Evolutionary conservation across 2,329 filamentous ascomycete species (phyloP).

Genomic region (Dactylonectria macrodidyma): DNA sequence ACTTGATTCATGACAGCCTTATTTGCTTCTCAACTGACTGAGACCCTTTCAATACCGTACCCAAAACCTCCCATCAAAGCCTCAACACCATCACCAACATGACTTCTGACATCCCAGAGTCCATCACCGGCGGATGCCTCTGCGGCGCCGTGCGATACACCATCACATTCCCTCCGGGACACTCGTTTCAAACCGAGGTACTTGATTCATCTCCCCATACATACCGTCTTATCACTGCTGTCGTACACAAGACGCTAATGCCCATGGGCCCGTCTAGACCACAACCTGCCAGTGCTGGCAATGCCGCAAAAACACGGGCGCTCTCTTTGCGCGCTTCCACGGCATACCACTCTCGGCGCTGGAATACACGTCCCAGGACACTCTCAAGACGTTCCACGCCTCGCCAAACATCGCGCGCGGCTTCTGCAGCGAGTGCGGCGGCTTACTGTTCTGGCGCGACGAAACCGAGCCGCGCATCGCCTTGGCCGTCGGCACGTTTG

Average conservation of each 20-base stretch:
- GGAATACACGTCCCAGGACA: slow-evolving; percentile 51
- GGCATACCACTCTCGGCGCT: slow-evolving; percentile 54
- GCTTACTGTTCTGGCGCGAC: slow-evolving; percentile 62
- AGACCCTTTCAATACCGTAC: neutral
- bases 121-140: slow-evolving; percentile 66
- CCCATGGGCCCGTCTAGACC: slow-evolving; percentile 49
- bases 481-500: slow-evolving; percentile 61
- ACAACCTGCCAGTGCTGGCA: slow-evolving; percentile 69
- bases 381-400: slow-evolving; percentile 58
- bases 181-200: slow-evolving; percentile 59
- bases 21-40: neutral
- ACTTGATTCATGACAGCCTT: slow-evolving; percentile 14
- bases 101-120: slow-evolving; percentile 49
- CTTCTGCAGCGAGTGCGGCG: slow-evolving; percentile 66
- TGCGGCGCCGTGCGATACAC: slow-evolving; percentile 65
- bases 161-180: slow-evolving; percentile 60
- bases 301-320: slow-evolving; percentile 67
- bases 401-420: slow-evolving; percentile 58
- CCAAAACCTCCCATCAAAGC: slow-evolving; percentile 8
- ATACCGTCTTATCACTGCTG: neutral
- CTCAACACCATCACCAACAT: slow-evolving; percentile 27
- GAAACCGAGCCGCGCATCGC: slow-evolving; percentile 49
- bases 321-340: slow-evolving; percentile 61
- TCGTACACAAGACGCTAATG: neutral
- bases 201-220: neutral